Conservation (phyloP, 495 filamentous ascomycete species). For the Elasticomyces elasticus region DNA sequence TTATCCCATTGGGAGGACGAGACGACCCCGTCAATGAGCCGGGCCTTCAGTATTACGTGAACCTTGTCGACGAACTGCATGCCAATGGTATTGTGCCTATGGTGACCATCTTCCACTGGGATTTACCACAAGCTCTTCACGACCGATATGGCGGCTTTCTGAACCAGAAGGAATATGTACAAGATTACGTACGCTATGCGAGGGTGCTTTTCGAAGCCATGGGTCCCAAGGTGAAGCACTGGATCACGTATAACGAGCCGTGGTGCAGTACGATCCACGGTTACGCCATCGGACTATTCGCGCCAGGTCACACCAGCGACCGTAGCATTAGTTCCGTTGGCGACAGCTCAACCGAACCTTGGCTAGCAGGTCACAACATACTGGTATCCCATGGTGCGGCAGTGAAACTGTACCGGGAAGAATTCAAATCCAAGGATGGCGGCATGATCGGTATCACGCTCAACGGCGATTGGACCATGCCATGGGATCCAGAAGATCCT, state of each 20-base stretch:
- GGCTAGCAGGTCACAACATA: conserved; percentile 30
- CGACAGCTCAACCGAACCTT: conserved; percentile 45
- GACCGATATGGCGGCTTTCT: conserved; percentile 30
- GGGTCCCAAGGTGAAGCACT: conserved; percentile 27
- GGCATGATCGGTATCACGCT: conserved; percentile 32
- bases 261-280: conserved; percentile 26
- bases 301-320: conserved; percentile 29
- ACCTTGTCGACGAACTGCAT: conserved; percentile 27
- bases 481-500: conserved; percentile 32
- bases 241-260: conserved; percentile 38
- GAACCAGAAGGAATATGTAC: conserved; percentile 15
- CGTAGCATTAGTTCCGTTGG: conserved; percentile 35
- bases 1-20: conserved; percentile 30
- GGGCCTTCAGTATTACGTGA: conserved; percentile 28
- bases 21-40: conserved; percentile 25
- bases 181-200: conserved; percentile 27
- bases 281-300: conserved; percentile 24
- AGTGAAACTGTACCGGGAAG: conserved; percentile 57
- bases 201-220: conserved; percentile 24
- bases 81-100: conserved; percentile 24
- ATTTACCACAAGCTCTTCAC: conserved; percentile 26
- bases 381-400: conserved; percentile 39
- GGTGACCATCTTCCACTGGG: conserved; percentile 31
- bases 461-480: conserved; percentile 33
- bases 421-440: conserved; percentile 46